Conservation (phyloP, 1,139 yeast species). For the Geotrichum aggregatum region DNA sequence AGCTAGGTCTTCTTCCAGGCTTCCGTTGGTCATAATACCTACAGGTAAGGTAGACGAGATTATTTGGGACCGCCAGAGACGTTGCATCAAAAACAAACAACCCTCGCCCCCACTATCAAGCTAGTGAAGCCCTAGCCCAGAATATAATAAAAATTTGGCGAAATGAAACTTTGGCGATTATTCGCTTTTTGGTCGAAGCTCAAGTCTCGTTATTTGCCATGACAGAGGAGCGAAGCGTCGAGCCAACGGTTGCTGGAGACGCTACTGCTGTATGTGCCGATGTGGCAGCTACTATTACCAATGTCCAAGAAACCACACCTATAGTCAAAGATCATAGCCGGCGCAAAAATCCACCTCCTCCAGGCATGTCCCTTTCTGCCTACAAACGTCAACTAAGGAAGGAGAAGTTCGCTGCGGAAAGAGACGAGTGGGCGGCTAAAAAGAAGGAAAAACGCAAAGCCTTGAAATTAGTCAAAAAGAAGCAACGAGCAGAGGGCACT, state of each 20-base stretch:
- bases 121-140: too few relatives aligned
- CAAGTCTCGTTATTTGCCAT: neutral
- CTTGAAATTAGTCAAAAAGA: slow-evolving; percentile 33
- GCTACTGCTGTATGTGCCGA: neutral
- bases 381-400: slow-evolving; percentile 69
- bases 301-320: neutral
- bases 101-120: too few relatives aligned
- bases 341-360: slow-evolving; percentile 22
- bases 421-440: slow-evolving; percentile 52
- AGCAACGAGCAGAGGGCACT: slow-evolving; percentile 32
- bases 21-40: too few relatives aligned
- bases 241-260: neutral
- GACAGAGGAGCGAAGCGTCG: neutral
- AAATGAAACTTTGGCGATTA: too few relatives aligned
- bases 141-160: too few relatives aligned
- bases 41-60: too few relatives aligned
- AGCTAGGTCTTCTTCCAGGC: too few relatives aligned
- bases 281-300: neutral
- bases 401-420: slow-evolving; percentile 59
- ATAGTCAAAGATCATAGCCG: slow-evolving; percentile 14
- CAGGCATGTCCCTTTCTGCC: slow-evolving; percentile 75
- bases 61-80: too few relatives aligned
- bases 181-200: too few relatives aligned
- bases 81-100: too few relatives aligned
- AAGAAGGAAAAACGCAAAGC: slow-evolving; percentile 49